These are phyloP conservation scores for Phoma sp. DNA, from an alignment of 2,329 filamentous ascomycete genomes.

Conservation along the genomic window DNA sequence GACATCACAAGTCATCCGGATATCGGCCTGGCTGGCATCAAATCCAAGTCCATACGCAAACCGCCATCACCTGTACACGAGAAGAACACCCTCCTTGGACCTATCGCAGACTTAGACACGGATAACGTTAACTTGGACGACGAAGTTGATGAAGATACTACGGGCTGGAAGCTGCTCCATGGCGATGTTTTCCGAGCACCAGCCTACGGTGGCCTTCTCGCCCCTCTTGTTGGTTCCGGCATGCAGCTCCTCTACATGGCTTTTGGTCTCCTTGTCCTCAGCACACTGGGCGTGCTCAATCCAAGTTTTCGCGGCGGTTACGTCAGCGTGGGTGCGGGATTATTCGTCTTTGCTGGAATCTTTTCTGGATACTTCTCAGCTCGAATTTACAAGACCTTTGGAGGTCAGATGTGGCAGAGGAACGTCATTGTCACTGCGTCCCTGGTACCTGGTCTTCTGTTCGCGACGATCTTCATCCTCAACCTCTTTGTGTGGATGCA, in stretches of 20 bases:
- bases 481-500: constrained; percentile 93
- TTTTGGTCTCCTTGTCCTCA: constrained; percentile 73
- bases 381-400: constrained; percentile 83
- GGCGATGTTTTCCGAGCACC: constrained; percentile 87
- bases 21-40: constrained; percentile 46
- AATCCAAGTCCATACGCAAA: constrained; percentile 43
- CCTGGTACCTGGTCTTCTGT: constrained; percentile 80
- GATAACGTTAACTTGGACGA: constrained; percentile 71
- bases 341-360: constrained; percentile 82
- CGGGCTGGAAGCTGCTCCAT: constrained; percentile 88
- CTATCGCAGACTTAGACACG: constrained; percentile 62
- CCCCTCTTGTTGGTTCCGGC: constrained; percentile 82
- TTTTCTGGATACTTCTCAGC: constrained; percentile 91
- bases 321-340: constrained; percentile 80
- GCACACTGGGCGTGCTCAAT: constrained; percentile 79
- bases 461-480: constrained; percentile 76
- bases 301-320: constrained; percentile 91
- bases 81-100: constrained; percentile 67
- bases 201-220: constrained; percentile 72
- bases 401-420: constrained; percentile 74
- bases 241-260: constrained; percentile 88
- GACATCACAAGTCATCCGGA: constrained; percentile 81
- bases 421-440: constrained; percentile 78
- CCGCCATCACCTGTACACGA: constrained; percentile 57
- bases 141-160: constrained; percentile 77